A percentile compares a stretch with the other conserved stretches of the same genome.
These are phyloP conservation scores for Cladosporium cucumerinum DNA, from an alignment of 2,329 filamentous ascomycete genomes.

Conservation along the genomic window DNA sequence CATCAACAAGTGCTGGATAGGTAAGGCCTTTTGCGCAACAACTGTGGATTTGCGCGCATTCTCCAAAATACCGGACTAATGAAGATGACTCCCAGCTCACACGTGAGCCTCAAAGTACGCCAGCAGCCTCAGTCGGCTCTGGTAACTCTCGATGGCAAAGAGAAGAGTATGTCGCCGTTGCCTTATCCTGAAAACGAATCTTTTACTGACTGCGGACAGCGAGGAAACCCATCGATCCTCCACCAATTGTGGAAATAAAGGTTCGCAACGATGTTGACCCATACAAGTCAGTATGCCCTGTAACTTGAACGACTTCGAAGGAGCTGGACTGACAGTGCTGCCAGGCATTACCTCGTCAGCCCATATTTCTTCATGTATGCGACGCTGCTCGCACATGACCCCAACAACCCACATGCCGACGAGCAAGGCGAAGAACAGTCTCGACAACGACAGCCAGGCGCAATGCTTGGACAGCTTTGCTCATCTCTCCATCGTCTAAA, in stretches of 20 bases:
- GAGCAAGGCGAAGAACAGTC: slow-evolving; percentile 20
- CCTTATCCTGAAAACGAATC: neutral
- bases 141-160: slow-evolving; percentile 64
- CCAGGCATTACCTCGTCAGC: slow-evolving; percentile 60
- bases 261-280: slow-evolving; percentile 48
- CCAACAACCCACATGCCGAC: slow-evolving; percentile 19
- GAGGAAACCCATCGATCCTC: slow-evolving; percentile 83
- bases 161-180: slow-evolving; percentile 58
- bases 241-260: slow-evolving; percentile 73
- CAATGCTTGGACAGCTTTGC: slow-evolving; percentile 62
- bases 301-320: neutral
- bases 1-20: slow-evolving; percentile 19
- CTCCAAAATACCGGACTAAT: slow-evolving; percentile 13
- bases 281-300: slow-evolving; percentile 13
- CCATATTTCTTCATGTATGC: slow-evolving; percentile 63
- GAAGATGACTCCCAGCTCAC: slow-evolving; percentile 17
- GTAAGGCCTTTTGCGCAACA: slow-evolving; percentile 14
- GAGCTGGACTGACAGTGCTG: neutral
- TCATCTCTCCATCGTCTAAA: slow-evolving; percentile 82
- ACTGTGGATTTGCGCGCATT: slow-evolving; percentile 7
- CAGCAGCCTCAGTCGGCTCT: slow-evolving; percentile 67
- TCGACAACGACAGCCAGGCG: slow-evolving; percentile 5
- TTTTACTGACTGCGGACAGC: slow-evolving; percentile 45
- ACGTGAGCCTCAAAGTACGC: slow-evolving; percentile 56
- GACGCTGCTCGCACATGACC: slow-evolving; percentile 43